Percentiles rank a stretch among this genome's conserved stretches.
Conservation (phyloP, 371 early-diverging fungal genomes). For the Saksenaea vasiformis region DNA sequence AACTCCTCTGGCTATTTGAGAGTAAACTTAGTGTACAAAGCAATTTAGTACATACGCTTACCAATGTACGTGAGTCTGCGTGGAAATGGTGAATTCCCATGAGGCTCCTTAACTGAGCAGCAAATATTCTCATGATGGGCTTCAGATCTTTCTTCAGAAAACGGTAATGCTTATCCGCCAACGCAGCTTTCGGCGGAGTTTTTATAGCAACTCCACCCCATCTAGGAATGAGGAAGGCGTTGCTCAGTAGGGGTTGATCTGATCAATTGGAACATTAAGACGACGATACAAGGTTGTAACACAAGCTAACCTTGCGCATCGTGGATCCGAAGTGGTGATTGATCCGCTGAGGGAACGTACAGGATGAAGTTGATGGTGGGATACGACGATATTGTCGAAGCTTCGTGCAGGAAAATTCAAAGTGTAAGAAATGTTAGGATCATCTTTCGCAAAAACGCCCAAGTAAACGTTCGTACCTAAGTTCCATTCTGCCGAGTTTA, state of each 20-base stretch:
- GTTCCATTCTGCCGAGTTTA: slow-evolving; percentile 92
- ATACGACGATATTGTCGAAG: slow-evolving; percentile 78
- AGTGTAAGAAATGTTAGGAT: too few species aligned
- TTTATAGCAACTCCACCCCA: slow-evolving; percentile 91
- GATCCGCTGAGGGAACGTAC: slow-evolving; percentile 72
- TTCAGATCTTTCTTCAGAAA: slow-evolving; percentile 60
- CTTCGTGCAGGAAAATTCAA: slow-evolving; percentile 33
- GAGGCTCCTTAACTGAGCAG: slow-evolving; percentile 79
- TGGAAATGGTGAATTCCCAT: slow-evolving; percentile 69
- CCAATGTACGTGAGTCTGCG: background rate
- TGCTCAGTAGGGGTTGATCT: slow-evolving; percentile 50
- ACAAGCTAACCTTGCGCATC: slow-evolving; percentile 45
- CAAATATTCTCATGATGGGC: slow-evolving; percentile 73
- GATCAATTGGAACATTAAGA: background rate
- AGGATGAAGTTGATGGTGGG: slow-evolving; percentile 87
- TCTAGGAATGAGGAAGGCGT: slow-evolving; percentile 87
- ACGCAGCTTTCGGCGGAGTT: slow-evolving; percentile 49
- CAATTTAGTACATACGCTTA: background rate
- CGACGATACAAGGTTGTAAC: background rate
- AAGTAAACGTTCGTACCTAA: slow-evolving; percentile 51
- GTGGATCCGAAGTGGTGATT: slow-evolving; percentile 72
- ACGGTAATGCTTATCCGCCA: slow-evolving; percentile 17
- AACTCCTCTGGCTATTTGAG: slow-evolving; percentile 9
- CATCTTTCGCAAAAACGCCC: background rate
- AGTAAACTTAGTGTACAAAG: background rate